These are phyloP conservation scores for Serendipita sp. DNA, from an alignment of 768 basidiomycete genomes.

Conservation along the genomic window DNA sequence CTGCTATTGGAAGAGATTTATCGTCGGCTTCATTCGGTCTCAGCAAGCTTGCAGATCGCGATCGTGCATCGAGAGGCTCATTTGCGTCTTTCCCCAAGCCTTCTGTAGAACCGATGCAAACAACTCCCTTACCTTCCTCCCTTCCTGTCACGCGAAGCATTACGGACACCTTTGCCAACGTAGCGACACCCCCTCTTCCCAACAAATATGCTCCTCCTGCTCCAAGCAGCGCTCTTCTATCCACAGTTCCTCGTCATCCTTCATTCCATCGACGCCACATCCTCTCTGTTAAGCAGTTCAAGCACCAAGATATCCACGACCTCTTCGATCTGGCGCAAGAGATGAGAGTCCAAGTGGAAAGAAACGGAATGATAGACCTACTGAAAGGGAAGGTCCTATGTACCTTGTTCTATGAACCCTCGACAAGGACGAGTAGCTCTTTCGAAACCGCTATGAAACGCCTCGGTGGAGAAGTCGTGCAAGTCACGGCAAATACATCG, in stretches of 20 bases:
- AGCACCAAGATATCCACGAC: conserved; percentile 73
- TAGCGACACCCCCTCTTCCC: background rate
- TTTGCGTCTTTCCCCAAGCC: conserved; percentile 16
- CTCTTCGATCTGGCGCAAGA: conserved; percentile 91
- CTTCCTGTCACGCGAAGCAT: background rate
- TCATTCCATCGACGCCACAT: conserved; percentile 90
- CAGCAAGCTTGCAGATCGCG: conserved; percentile 8
- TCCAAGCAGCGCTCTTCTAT: conserved; percentile 1
- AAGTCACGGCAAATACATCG: conserved; percentile 61
- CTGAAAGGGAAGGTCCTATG: conserved; percentile 82
- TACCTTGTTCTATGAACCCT: conserved; percentile 77
- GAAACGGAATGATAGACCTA: conserved; percentile 73
- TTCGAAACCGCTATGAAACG: conserved; percentile 99
- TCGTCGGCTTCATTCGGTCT: conserved; percentile 36
- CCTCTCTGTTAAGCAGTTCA: conserved; percentile 87
- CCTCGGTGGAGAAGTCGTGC: conserved; percentile 89
- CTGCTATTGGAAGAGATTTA: conserved; percentile 52
- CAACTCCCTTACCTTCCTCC: background rate
- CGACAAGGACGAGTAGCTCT: conserved; percentile 85
- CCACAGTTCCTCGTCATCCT: conserved; percentile 43
- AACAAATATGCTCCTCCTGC: background rate
- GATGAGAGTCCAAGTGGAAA: conserved; percentile 91
- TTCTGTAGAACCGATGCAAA: conserved; percentile 17
- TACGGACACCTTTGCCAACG: background rate
- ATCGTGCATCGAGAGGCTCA: conserved; percentile 10